phyloP scores from a whole-genome alignment of 75 land plant genomes.

The Chamaecyparis obtusa region DNA sequence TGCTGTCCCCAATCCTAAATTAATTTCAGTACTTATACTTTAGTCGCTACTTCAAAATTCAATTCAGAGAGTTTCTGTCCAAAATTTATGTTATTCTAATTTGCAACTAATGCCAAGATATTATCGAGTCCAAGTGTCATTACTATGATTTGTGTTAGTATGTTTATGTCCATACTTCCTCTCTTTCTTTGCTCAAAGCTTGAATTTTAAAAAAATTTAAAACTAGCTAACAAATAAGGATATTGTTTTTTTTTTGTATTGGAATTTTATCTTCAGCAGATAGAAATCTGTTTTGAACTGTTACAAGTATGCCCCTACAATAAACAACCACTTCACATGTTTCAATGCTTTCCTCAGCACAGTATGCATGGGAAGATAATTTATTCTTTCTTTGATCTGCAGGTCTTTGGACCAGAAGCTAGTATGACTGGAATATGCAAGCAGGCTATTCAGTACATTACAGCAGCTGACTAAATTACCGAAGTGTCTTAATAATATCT shows the following conservation, averaged over 20 bases:
- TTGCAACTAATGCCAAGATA: too few relatives aligned
- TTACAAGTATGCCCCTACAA: background rate
- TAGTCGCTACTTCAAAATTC: too few relatives aligned
- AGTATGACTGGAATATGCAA: conserved; percentile 99
- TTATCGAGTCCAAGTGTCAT: too few relatives aligned
- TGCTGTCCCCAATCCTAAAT: too few relatives aligned
- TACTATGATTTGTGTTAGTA: background rate
- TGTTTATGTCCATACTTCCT: background rate
- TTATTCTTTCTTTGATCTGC: conserved; percentile 15
- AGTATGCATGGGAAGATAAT: background rate
- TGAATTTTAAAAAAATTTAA: background rate
- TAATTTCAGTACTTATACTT: too few relatives aligned
- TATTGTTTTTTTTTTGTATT: background rate
- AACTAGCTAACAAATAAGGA: background rate
- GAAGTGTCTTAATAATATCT: background rate
- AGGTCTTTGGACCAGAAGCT: conserved; percentile 99
- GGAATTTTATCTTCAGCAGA: background rate
- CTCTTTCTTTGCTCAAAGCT: background rate
- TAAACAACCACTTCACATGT: background rate
- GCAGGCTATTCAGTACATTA: conserved; percentile 88
- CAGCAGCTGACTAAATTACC: conserved; percentile 32
- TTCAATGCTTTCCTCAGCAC: background rate
- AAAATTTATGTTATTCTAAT: too few relatives aligned
- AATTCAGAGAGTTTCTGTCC: too few relatives aligned
- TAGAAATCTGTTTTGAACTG: background rate